Base-by-base conservation (phyloP, 352 stramenopile genomes). In the Plasmopara viticola region DNA sequence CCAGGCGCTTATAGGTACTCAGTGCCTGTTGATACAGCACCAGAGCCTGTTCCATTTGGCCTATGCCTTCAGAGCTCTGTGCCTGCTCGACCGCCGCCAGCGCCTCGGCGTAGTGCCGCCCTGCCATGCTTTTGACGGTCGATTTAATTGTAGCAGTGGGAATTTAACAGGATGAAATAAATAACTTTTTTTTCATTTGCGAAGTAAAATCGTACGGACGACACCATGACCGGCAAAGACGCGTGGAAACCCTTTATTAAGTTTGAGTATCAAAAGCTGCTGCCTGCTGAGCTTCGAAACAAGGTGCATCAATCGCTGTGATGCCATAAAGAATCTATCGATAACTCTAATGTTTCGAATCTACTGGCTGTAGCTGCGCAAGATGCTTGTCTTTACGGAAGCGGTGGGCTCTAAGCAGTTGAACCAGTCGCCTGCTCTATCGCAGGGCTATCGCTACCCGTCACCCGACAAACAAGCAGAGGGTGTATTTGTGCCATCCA, bases 231-330 rank as follows among this genome's bases (percentile, higher is more conserved):
- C 74, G 78, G 84, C 41, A 72, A 68, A 44, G 54, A 70, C 35
- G 66, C 60, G 64, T 93, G 77, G 76, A 72, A 88, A 66, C 82
- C 82, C 28, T 93, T 90, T 62, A 84, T 88, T 64, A 78, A 77
- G 62, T 90, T 89, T 63, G 62, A 72, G 67, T 87, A 86, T 66
- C 63, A 84, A 64, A 74, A 80, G 25, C 64, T 90, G 46, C 67
- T 93, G 62, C 74, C 79, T 41, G 66, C 68, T 14, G 68, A 79
- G 42, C 57, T 88, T 50, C 82, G 82, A 47, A 68, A 86, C 64
- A 86, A 84, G 62, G 74, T 41, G n/a, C 9, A 41, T 41, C 14
- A 13, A 41, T 38, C 33, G 33, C 33, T 38, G 33, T 14, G 33
- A 18, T 59, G 20, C 20, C 20, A 25, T 25, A 25, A 25, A 3